Conservation (phyloP, 129 eudicot genomes). For the Rutidosis leptorrhynchoides region DNA sequence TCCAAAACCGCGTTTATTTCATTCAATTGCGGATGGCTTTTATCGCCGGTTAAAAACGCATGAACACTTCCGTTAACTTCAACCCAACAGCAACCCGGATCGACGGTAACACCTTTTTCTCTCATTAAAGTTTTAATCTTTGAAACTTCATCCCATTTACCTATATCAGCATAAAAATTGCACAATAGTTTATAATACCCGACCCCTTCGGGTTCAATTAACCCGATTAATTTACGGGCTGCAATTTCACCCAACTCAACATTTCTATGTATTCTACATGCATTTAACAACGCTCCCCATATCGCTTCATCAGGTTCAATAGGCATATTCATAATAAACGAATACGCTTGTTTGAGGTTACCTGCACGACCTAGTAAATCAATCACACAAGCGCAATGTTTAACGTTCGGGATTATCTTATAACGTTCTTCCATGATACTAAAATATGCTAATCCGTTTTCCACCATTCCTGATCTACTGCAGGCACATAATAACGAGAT, state of each 20-base stretch:
- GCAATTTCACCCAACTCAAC: slow-evolving; percentile 75
- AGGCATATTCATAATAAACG: slow-evolving; percentile 52
- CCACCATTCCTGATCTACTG: slow-evolving; percentile 78
- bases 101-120: slow-evolving; percentile 65
- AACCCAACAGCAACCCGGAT: slow-evolving; percentile 97
- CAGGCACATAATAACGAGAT: slow-evolving; percentile 70
- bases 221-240: slow-evolving; percentile 40
- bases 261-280: slow-evolving; percentile 63
- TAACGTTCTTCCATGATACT: slow-evolving; percentile 45
- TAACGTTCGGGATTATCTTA: slow-evolving; percentile 50
- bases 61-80: slow-evolving; percentile 87
- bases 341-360: slow-evolving; percentile 54
- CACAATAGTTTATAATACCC: slow-evolving; percentile 75
- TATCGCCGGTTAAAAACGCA: slow-evolving; percentile 81
- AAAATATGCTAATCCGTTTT: slow-evolving; percentile 67
- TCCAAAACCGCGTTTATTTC: slow-evolving; percentile 56
- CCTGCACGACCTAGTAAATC: slow-evolving; percentile 93
- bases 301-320: slow-evolving; percentile 67
- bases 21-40: slow-evolving; percentile 57
- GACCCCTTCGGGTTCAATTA: slow-evolving; percentile 36
- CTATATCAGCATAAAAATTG: slow-evolving; percentile 60
- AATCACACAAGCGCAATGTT: slow-evolving; percentile 84
- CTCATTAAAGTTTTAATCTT: slow-evolving; percentile 54
- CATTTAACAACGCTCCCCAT: slow-evolving; percentile 90
- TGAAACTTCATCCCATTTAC: slow-evolving; percentile 76